Evolutionary conservation across 495 filamentous ascomycete species (phyloP).

Genomic region (Oleoguttula mirabilis): DNA sequence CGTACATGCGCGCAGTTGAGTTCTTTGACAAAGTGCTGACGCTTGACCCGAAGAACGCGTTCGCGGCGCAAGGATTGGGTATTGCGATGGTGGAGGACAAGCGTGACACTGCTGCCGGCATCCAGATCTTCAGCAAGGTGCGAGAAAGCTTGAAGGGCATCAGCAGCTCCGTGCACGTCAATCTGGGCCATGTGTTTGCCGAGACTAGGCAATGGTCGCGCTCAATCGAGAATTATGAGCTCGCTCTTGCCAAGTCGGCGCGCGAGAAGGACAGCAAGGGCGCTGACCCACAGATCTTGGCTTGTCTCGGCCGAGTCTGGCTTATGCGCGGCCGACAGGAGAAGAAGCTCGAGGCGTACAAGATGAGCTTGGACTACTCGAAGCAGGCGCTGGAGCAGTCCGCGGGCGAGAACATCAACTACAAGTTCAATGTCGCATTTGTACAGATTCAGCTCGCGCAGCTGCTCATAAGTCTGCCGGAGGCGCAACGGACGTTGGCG

Average conservation of each 20-base stretch:
- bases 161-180: slow-evolving; percentile 63
- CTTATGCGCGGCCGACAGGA: slow-evolving; percentile 74
- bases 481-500: slow-evolving; percentile 60
- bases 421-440: slow-evolving; percentile 96
- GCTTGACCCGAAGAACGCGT: slow-evolving; percentile 83
- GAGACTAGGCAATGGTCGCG: slow-evolving; percentile 80
- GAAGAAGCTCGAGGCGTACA: slow-evolving; percentile 64
- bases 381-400: slow-evolving; percentile 59
- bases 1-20: slow-evolving; percentile 83
- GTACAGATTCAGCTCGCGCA: slow-evolving; percentile 88
- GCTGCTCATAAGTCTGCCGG: slow-evolving; percentile 58
- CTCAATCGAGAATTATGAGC: slow-evolving; percentile 85
- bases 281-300: slow-evolving; percentile 68
- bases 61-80: slow-evolving; percentile 88
- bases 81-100: slow-evolving; percentile 90
- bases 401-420: slow-evolving; percentile 71
- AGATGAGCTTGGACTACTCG: slow-evolving; percentile 75
- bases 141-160: slow-evolving; percentile 72
- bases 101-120: slow-evolving; percentile 66
- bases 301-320: slow-evolving; percentile 92
- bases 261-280: slow-evolving; percentile 40
- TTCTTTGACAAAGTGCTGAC: slow-evolving; percentile 97
- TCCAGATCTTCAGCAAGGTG: slow-evolving; percentile 78
- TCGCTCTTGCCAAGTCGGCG: slow-evolving; percentile 55
- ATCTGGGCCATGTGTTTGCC: slow-evolving; percentile 82